These are phyloP conservation scores for Megacollybia marginata DNA, from an alignment of 768 basidiomycete species.

Conservation along the genomic window DNA sequence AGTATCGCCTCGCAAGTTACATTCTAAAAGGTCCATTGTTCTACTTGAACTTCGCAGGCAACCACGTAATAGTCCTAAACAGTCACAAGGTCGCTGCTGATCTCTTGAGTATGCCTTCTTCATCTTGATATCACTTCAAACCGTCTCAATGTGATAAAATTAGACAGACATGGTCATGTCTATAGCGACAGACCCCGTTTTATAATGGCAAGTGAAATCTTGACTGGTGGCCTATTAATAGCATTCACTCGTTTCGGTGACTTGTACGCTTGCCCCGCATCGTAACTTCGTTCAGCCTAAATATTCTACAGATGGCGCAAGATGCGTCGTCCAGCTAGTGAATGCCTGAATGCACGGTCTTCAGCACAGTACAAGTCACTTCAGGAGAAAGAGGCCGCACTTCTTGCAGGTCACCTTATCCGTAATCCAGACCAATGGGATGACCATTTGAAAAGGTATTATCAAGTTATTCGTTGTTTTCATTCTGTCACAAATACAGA, in stretches of 20 bases:
- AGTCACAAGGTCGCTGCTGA: not conserved
- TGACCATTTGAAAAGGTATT: no score
- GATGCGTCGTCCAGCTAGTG: constrained; percentile 26
- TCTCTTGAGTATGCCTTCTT: constrained; percentile 3
- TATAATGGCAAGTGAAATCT: constrained; percentile 3
- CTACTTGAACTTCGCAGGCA: constrained; percentile 1
- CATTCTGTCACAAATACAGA: no score
- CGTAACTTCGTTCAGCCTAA: not conserved
- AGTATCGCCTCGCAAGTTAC: no score
- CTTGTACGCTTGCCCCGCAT: not conserved
- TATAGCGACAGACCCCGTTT: not conserved
- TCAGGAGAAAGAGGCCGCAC: no score
- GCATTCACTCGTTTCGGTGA: constrained; percentile 12
- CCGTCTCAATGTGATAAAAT: constrained; percentile 12
- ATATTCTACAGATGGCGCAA: constrained; percentile 26
- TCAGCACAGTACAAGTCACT: no score
- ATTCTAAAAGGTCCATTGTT: no score
- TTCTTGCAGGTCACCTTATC: no score
- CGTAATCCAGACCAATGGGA: no score
- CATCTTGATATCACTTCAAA: constrained; percentile 6
- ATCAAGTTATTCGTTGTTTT: no score
- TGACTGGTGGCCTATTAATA: constrained; percentile 1
- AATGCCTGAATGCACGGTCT: constrained; percentile 21
- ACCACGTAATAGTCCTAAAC: not conserved
- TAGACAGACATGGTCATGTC: constrained; percentile 17